Evolutionary conservation across 495 filamentous ascomycete genomes (phyloP).

Genomic region (Pyronema domesticum): DNA sequence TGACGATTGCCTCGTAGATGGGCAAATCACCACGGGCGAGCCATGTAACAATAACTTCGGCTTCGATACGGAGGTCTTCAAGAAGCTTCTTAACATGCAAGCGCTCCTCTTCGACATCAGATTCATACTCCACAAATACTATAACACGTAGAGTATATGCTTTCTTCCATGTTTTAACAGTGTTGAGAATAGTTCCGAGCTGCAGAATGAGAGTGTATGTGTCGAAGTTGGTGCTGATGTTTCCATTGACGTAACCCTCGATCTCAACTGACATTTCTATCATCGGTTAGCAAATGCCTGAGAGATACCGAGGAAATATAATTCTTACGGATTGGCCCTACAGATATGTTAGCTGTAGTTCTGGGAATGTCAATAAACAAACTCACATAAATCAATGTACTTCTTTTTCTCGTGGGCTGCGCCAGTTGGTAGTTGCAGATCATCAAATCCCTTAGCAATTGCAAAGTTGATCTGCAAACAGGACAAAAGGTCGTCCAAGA

Average conservation of each 20-base stretch:
- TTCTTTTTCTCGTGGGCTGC: conserved; percentile 45
- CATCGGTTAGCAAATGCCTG: not conserved
- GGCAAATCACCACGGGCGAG: conserved; percentile 54
- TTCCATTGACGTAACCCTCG: conserved; percentile 39
- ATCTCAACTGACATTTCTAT: conserved; percentile 57
- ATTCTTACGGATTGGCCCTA: conserved; percentile 5
- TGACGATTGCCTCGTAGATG: conserved; percentile 63
- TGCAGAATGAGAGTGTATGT: conserved; percentile 81
- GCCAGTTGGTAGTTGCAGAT: conserved; percentile 48
- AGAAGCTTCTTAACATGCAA: conserved; percentile 55
- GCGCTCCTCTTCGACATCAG: conserved; percentile 63
- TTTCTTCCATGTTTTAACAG: conserved; percentile 68
- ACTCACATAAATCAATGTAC: conserved; percentile 66
- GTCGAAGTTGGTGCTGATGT: conserved; percentile 74
- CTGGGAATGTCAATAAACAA: not conserved
- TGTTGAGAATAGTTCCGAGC: conserved; percentile 66
- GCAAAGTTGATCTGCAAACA: conserved; percentile 72
- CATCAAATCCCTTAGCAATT: conserved; percentile 64
- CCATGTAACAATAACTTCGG: conserved; percentile 64
- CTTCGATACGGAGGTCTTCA: conserved; percentile 65
- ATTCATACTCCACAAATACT: conserved; percentile 81
- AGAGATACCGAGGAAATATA: not conserved
- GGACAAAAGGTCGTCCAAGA: conserved; percentile 64
- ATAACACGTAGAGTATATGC: conserved; percentile 54
- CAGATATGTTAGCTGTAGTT: conserved; percentile 2